phyloP scores from a whole-genome alignment of 805 yeast species.

The Metschnikowia koreensis region DNA sequence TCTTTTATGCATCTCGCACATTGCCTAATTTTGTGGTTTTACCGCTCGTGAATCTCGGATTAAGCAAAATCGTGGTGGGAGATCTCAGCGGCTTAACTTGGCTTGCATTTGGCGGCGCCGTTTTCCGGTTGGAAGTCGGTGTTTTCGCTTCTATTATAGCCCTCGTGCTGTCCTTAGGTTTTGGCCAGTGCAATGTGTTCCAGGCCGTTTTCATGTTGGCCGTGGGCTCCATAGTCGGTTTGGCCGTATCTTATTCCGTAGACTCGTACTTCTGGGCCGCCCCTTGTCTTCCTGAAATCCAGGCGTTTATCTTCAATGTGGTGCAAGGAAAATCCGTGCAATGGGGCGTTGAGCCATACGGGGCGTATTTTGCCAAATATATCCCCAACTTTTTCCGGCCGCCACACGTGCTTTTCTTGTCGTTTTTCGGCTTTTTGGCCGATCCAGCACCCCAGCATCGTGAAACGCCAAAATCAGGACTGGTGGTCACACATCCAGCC shows the following conservation, averaged over 20 bases:
- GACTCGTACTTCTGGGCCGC: conserved; percentile 79
- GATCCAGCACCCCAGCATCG: conserved; percentile 40
- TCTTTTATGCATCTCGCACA: conserved; percentile 79
- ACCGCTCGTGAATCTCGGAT: conserved; percentile 63
- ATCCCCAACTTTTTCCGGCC: conserved; percentile 37
- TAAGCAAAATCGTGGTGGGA: conserved; percentile 51
- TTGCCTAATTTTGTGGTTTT: conserved; percentile 85
- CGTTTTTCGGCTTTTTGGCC: conserved; percentile 41
- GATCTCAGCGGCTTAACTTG: conserved; percentile 48
- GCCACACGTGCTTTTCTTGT: conserved; percentile 43
- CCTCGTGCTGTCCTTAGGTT: conserved; percentile 41
- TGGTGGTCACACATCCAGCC: conserved; percentile 29
- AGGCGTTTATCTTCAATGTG: conserved; percentile 72
- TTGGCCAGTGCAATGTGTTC: conserved; percentile 45
- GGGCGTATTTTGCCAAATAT: conserved; percentile 61
- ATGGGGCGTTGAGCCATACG: conserved; percentile 85
- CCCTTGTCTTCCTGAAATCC: conserved; percentile 67
- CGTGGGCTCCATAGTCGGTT: conserved; percentile 54
- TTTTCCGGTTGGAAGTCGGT: conserved; percentile 72
- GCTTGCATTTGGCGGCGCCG: conserved; percentile 59
- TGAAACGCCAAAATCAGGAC: conserved; percentile 11
- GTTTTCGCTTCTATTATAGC: conserved; percentile 51
- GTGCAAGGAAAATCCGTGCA: conserved; percentile 66
- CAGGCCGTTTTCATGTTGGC: conserved; percentile 39
- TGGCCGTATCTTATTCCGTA: conserved; percentile 43